phyloP scores from a whole-genome alignment of 2,329 filamentous ascomycete species.

The Fusarium poae region DNA sequence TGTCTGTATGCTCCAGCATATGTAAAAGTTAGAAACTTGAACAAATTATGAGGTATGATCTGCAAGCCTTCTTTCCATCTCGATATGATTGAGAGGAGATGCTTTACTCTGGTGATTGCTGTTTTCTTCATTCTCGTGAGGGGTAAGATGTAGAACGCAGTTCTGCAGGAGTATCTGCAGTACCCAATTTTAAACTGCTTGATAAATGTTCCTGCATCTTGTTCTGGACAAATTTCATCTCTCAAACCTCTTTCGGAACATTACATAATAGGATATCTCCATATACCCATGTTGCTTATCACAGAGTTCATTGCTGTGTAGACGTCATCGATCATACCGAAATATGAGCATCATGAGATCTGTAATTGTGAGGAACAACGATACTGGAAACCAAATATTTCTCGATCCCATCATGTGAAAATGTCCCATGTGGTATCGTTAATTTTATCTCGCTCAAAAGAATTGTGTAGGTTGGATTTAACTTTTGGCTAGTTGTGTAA shows the following conservation, averaged over 20 bases:
- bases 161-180: background rate
- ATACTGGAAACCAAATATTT: too few species aligned
- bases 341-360: too few species aligned
- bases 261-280: background rate
- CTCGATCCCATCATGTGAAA: too few species aligned
- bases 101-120: background rate
- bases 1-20: background rate
- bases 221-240: background rate
- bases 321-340: background rate
- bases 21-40: background rate
- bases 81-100: background rate
- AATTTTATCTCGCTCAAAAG: too few species aligned
- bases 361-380: too few species aligned
- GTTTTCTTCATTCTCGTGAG: background rate
- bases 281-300: background rate
- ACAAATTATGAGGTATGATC: background rate
- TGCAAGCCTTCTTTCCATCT: background rate
- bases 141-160: background rate
- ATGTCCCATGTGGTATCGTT: too few species aligned
- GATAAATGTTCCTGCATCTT: background rate
- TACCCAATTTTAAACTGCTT: background rate
- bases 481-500: background rate
- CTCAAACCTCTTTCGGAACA: background rate
- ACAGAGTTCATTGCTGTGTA: accelerated
- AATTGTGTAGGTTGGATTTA: background rate